These are phyloP conservation scores for Neospermospora avenae DNA, from an alignment of 2,329 filamentous ascomycete genomes.

Conservation along the genomic window DNA sequence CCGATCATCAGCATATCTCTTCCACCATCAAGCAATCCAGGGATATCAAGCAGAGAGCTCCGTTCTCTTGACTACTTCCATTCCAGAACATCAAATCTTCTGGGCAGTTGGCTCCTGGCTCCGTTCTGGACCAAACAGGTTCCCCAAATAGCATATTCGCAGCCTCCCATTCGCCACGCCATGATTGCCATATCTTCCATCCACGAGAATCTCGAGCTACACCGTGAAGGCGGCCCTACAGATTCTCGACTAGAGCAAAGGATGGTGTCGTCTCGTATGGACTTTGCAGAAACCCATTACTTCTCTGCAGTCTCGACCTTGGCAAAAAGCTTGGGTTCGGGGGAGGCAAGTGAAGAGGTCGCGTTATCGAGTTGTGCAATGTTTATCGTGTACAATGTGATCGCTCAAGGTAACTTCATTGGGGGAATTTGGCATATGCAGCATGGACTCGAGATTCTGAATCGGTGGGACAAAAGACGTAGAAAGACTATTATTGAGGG, in stretches of 20 bases:
- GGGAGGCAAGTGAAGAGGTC: conserved; percentile 34
- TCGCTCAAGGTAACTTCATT: conserved; percentile 45
- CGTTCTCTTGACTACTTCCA: conserved; percentile 37
- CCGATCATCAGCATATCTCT: background rate
- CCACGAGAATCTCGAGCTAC: conserved; percentile 32
- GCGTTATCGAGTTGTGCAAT: conserved; percentile 47
- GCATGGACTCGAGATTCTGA: conserved; percentile 34
- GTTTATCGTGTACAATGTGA: conserved; percentile 53
- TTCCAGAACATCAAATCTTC: conserved; percentile 39
- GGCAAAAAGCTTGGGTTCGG: conserved; percentile 29
- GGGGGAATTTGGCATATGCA: conserved; percentile 40
- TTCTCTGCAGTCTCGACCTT: conserved; percentile 46
- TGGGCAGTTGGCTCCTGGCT: conserved; percentile 43
- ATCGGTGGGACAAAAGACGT: conserved; percentile 10
- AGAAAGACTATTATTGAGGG: background rate
- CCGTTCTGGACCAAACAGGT: conserved; percentile 45
- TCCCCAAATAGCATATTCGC: conserved; percentile 43
- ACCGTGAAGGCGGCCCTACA: background rate
- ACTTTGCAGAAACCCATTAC: conserved; percentile 42
- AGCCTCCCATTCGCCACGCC: conserved; percentile 48
- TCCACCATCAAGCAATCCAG: background rate
- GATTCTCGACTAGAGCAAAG: conserved; percentile 17
- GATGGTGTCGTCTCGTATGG: conserved; percentile 27
- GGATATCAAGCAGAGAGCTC: background rate
- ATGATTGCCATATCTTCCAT: conserved; percentile 48